Conservation (phyloP, 2,329 filamentous ascomycete species). For the Juglanconis juglandina region DNA sequence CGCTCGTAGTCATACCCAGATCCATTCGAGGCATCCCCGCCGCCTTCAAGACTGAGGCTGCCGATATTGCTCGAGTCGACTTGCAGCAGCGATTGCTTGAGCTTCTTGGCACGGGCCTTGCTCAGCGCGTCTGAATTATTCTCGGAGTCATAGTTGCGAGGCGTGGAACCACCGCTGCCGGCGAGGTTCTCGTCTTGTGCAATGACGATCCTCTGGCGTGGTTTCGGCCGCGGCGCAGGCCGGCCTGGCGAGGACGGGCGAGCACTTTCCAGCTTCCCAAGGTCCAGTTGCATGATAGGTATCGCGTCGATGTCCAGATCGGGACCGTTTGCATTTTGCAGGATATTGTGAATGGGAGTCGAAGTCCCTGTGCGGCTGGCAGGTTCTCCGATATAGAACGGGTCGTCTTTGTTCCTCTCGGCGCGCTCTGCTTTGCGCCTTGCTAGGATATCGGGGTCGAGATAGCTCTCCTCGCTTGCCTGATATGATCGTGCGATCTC, state of each 20-base stretch:
- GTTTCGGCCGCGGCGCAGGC: slow-evolving; percentile 33
- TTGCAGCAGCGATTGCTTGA: slow-evolving; percentile 67
- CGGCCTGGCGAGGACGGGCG: slow-evolving; percentile 23
- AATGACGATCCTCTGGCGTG: slow-evolving; percentile 62
- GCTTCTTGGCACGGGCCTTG: slow-evolving; percentile 48
- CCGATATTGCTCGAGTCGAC: slow-evolving; percentile 84
- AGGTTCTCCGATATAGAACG: slow-evolving; percentile 74
- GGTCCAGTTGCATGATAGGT: slow-evolving; percentile 87
- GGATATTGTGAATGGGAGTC: slow-evolving; percentile 76
- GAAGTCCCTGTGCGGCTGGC: slow-evolving; percentile 48
- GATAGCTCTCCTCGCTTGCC: slow-evolving; percentile 59
- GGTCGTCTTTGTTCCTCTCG: slow-evolving; percentile 86
- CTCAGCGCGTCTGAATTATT: slow-evolving; percentile 44
- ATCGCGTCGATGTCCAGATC: slow-evolving; percentile 91
- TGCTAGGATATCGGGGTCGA: slow-evolving; percentile 71
- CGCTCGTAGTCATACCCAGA: slow-evolving; percentile 56
- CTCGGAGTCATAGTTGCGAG: slow-evolving; percentile 52
- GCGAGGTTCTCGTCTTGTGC: slow-evolving; percentile 71
- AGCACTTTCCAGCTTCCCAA: slow-evolving; percentile 49
- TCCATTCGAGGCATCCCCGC: slow-evolving; percentile 35
- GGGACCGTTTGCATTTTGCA: slow-evolving; percentile 68
- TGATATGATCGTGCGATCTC: slow-evolving; percentile 55
- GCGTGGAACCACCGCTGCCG: slow-evolving; percentile 45
- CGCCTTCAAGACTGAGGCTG: slow-evolving; percentile 58
- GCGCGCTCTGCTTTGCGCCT: slow-evolving; percentile 71